phyloP scores from a whole-genome alignment of 2,329 filamentous ascomycete genomes.

The Rasamsonia emersonii region DNA sequence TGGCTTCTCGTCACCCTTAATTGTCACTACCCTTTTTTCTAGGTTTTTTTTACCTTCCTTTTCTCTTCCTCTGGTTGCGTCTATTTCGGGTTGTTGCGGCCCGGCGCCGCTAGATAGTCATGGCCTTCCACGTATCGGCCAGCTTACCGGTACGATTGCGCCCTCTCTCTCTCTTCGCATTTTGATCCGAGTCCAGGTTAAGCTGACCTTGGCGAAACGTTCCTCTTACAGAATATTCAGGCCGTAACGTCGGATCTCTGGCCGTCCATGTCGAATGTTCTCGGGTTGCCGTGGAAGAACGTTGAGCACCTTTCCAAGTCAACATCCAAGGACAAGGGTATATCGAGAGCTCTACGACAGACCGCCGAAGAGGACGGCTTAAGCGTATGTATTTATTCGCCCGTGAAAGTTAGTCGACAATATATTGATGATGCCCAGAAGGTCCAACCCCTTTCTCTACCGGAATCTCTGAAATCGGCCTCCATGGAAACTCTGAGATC shows the following conservation, averaged over 20 bases:
- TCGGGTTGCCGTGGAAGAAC: slow-evolving; percentile 29
- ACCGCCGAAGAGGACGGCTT: slow-evolving; percentile 9
- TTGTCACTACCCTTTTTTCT: slow-evolving; percentile 2
- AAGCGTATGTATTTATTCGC: slow-evolving; percentile 6
- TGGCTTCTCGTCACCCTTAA: slow-evolving; percentile 8
- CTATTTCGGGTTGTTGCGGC: slow-evolving; percentile 18
- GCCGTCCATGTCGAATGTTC: slow-evolving; percentile 34
- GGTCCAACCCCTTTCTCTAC: slow-evolving; percentile 12
- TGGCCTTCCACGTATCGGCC: slow-evolving; percentile 45
- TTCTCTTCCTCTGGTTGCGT: slow-evolving; percentile 5
- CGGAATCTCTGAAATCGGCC: slow-evolving; percentile 19
- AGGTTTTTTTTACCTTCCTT: slow-evolving; percentile 13
- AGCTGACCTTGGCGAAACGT: background rate
- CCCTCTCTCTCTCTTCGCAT: background rate
- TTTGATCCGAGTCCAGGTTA: background rate
- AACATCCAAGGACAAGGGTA: slow-evolving; percentile 4
- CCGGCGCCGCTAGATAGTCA: slow-evolving; percentile 33
- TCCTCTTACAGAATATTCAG: slow-evolving; percentile 34
- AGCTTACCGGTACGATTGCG: slow-evolving; percentile 36
- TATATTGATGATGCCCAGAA: slow-evolving; percentile 8
- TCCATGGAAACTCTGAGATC: slow-evolving; percentile 18
- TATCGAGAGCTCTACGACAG: slow-evolving; percentile 4
- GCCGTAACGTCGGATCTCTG: slow-evolving; percentile 35
- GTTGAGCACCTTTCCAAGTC: slow-evolving; percentile 16
- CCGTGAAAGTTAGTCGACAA: too few relatives aligned